Conservation (phyloP, 495 filamentous ascomycete genomes). For the Penicillium arizonense region DNA sequence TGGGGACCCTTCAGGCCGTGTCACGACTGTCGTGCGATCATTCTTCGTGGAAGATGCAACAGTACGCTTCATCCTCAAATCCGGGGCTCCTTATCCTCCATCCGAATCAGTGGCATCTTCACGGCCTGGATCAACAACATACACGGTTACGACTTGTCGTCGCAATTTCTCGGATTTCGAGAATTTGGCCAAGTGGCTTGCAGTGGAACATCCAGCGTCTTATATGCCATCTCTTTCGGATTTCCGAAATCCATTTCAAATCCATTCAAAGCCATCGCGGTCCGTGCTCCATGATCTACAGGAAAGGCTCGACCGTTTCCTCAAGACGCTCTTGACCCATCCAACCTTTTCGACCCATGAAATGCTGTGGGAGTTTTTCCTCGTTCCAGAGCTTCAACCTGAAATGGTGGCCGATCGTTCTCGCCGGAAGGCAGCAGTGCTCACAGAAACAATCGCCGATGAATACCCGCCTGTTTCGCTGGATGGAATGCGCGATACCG, state of each 20-base stretch:
- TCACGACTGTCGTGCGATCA: constrained; percentile 91
- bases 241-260: constrained; percentile 84
- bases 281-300: constrained; percentile 86
- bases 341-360: constrained; percentile 96
- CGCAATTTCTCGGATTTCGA: constrained; percentile 91
- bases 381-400: constrained; percentile 90
- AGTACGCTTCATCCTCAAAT: constrained; percentile 90
- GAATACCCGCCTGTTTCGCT: constrained; percentile 71
- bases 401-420: constrained; percentile 88
- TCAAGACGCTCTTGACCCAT: constrained; percentile 81
- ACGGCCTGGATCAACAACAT: constrained; percentile 52
- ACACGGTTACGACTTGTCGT: constrained; percentile 90
- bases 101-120: constrained; percentile 37
- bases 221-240: constrained; percentile 83
- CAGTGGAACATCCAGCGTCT: constrained; percentile 89
- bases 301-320: constrained; percentile 78
- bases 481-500: constrained; percentile 85
- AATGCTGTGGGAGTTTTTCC: constrained; percentile 98
- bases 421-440: constrained; percentile 76
- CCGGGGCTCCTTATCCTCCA: constrained; percentile 58
- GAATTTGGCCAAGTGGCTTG: constrained; percentile 81
- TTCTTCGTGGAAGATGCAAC: constrained; percentile 98
- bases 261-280: constrained; percentile 86
- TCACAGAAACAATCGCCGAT: constrained; percentile 80
- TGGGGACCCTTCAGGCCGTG: constrained; percentile 67